Percentiles rank a stretch among this genome's conserved stretches.
Evolutionary conservation across 2,329 filamentous ascomycete genomes (phyloP).

Genomic region (Diaporthe longicolla): DNA sequence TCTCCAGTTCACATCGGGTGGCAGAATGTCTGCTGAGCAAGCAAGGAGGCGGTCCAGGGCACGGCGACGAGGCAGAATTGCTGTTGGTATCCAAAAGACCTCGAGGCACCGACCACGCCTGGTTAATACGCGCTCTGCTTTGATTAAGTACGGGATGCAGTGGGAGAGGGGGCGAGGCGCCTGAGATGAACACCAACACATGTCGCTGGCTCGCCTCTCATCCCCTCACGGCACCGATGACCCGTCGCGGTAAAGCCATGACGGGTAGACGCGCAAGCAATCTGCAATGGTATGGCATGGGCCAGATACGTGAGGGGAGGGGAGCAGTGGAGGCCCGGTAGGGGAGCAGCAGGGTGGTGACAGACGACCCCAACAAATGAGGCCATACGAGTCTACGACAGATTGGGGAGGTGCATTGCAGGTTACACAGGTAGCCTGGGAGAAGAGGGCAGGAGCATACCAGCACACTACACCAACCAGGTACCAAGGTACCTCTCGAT

Average conservation of each 20-base stretch:
- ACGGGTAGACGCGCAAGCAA: constrained; percentile 17
- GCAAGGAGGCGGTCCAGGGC: background rate
- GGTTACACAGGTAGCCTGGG: background rate
- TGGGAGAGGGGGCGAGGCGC: background rate
- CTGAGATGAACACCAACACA: constrained; percentile 1
- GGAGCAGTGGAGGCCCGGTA: background rate
- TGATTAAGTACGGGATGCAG: constrained; percentile 9
- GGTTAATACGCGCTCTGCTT: background rate
- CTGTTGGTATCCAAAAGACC: background rate
- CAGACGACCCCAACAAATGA: constrained; percentile 14
- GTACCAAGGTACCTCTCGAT: background rate
- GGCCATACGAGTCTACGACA: constrained; percentile 17
- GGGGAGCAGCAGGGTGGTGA: background rate
- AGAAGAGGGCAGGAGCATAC: background rate
- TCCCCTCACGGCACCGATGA: constrained; percentile 13
- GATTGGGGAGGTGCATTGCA: constrained; percentile 25
- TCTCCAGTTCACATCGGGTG: constrained; percentile 4
- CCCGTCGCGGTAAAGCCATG: constrained; percentile 29
- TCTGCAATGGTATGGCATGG: constrained; percentile 9
- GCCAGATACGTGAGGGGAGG: constrained; percentile 12
- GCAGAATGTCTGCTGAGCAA: background rate
- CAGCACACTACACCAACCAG: background rate
- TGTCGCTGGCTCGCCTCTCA: background rate
- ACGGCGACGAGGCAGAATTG: constrained; percentile 6
- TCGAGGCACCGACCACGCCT: constrained; percentile 1